These are phyloP conservation scores for Ganoderma boninense DNA, from an alignment of 1,284 basidiomycete genomes.

Conservation along the genomic window DNA sequence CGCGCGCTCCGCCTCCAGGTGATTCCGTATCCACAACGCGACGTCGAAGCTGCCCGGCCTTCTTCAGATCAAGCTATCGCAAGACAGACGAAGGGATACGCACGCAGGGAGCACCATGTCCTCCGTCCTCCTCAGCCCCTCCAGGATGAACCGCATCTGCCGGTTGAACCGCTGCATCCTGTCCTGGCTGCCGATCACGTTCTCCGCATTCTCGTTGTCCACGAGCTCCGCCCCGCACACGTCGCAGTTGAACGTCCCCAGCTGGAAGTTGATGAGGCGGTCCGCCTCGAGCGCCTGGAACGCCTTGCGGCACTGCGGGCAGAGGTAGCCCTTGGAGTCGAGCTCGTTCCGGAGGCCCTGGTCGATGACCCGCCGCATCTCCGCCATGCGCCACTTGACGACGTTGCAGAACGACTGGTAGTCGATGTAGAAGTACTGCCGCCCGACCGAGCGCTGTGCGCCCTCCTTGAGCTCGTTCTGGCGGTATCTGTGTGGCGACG, in stretches of 20 bases:
- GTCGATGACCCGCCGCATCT: conserved; percentile 92
- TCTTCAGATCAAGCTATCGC: conserved; percentile 3
- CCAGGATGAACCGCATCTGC: conserved; percentile 88
- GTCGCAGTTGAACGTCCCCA: conserved; percentile 77
- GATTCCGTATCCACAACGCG: conserved; percentile 77
- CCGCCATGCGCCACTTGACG: conserved; percentile 97
- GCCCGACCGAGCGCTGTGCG: conserved; percentile 80
- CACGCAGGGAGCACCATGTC: conserved; percentile 85
- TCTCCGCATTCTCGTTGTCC: conserved; percentile 93
- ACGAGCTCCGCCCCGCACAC: conserved; percentile 83
- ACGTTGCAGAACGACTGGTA: conserved; percentile 96
- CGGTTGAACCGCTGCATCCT: conserved; percentile 95
- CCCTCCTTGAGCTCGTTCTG: conserved; percentile 89
- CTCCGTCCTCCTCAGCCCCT: conserved; percentile 90
- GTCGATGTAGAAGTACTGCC: conserved; percentile 97
- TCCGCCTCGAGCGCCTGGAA: conserved; percentile 91
- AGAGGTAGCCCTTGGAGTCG: conserved; percentile 96
- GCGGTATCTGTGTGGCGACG: conserved; percentile 62
- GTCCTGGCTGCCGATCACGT: conserved; percentile 86
- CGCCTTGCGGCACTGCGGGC: conserved; percentile 86
- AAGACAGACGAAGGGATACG: conserved; percentile 7
- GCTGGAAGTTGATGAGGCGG: conserved; percentile 76
- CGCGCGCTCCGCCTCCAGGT: conserved; percentile 66
- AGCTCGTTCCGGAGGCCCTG: conserved; percentile 91
- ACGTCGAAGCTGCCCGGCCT: conserved; percentile 80